Evolutionary conservation across 1,284 basidiomycete genomes (phyloP), one percentile per base, ranked within the genome.

Genomic region (Marasmius sp.): DNA sequence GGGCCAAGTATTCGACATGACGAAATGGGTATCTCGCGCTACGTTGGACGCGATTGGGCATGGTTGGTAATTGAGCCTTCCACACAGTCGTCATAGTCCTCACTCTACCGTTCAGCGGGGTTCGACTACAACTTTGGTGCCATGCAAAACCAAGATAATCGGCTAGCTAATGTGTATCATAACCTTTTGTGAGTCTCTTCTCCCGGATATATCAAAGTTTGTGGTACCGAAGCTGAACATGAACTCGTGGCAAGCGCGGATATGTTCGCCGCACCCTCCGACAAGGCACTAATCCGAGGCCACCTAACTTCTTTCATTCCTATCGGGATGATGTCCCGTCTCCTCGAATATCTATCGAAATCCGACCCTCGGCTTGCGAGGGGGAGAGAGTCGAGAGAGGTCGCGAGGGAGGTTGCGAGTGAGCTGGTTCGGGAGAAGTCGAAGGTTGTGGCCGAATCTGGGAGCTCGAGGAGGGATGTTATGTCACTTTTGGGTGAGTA

Each of bases 31-130:
- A 20, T 76, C 78, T 39, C 74, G 76, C 8, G 78, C 76, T 3
- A 75, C 79, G 10, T 64, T 83, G 53, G 82, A 83, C 69, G 76
- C 78, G 8, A 79, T 83, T 39, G 82, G 80, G 3, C 72, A 77
- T 69, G 78, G 81, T 79, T 57, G 1, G 27, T 27, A 27, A 27
- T 27, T 27, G 27, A 5, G 5, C 2, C 27, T 27, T 27, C 5
- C 5, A 27, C 27, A 27, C 27, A 5, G 27, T 27, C 27, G 27
- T 27, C 5, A 5, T 27, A 27, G 27, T 27, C 27, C 47, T 50
- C 49, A 27, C 5, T 27, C 2, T 27, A 27, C 80, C 47, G 47
- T 48, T 27, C 27, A 27, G 80, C 74, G 58, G 79, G 76, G 47
- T 83, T 82, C 59, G 79, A 79, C 56, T 74, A 80, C 62, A 69